Conservation (phyloP, 306 rosid species). For the Malus sieversii region DNA sequence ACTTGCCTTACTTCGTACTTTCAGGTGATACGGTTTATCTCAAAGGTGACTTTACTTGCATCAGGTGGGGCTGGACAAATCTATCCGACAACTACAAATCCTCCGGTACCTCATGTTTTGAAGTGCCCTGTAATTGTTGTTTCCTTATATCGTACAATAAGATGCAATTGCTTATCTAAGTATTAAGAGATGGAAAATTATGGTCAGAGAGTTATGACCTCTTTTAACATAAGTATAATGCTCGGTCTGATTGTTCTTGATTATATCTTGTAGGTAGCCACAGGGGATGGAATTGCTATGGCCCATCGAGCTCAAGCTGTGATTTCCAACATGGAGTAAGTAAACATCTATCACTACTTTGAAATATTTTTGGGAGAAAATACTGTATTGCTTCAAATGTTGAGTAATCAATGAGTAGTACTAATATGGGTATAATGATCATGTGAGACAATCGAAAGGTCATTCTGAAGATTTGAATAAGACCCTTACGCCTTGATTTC, state of each 20-base stretch:
- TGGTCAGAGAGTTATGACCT: neutral
- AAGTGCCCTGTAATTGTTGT: neutral
- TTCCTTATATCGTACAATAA: neutral
- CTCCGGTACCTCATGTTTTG: conserved; percentile 40
- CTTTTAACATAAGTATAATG: neutral
- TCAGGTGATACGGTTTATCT: conserved; percentile 85
- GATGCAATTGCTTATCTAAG: neutral
- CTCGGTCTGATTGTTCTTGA: conserved; percentile 11
- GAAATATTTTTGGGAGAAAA: conserved; percentile 1
- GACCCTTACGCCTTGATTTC: neutral
- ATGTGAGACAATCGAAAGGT: neutral
- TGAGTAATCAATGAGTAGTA: neutral
- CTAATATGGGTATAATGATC: neutral
- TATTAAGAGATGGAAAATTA: neutral
- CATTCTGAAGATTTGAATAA: neutral
- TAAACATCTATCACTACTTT: conserved; percentile 6
- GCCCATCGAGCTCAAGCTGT: conserved; percentile 97
- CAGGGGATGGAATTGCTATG: conserved; percentile 94
- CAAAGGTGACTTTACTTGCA: conserved; percentile 89
- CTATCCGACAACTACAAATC: conserved; percentile 91
- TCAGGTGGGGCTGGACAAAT: conserved; percentile 98
- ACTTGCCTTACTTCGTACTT: conserved; percentile 23
- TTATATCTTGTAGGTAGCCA: conserved; percentile 58
- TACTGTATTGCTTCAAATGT: conserved; percentile 3
- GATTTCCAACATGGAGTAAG: conserved; percentile 97